Evolutionary conservation across 2,329 filamentous ascomycete species (phyloP).

Genomic region (Ophiostoma angusticollis): DNA sequence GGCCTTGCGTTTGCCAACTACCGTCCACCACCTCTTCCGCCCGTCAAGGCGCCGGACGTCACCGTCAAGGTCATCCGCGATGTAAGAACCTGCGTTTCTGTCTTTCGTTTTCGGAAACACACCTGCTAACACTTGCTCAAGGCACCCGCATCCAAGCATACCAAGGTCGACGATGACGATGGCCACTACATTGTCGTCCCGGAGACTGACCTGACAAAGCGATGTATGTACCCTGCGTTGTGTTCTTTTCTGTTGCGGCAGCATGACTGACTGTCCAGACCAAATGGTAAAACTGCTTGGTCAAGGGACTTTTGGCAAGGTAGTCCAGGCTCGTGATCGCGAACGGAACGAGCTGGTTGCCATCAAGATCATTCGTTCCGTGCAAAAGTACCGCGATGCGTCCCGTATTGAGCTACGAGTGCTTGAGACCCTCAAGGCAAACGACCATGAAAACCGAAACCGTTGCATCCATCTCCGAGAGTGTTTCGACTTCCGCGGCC

Average conservation of each 20-base stretch:
- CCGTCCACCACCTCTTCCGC: constrained; percentile 73
- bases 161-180: constrained; percentile 89
- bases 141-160: constrained; percentile 27
- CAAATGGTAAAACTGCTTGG: constrained; percentile 80
- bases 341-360: constrained; percentile 68
- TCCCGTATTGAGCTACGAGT: constrained; percentile 90
- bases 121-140: constrained; percentile 12
- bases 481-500: constrained; percentile 92
- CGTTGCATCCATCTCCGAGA: constrained; percentile 93
- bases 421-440: constrained; percentile 78
- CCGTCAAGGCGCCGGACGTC: constrained; percentile 79
- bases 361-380: constrained; percentile 95
- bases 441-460: constrained; percentile 85
- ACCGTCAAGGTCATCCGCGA: constrained; percentile 48
- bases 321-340: constrained; percentile 81
- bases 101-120: neutral
- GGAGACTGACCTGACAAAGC: constrained; percentile 71
- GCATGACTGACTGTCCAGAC: constrained; percentile 43
- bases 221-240: constrained; percentile 52
- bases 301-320: constrained; percentile 96
- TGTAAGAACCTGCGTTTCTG: no score
- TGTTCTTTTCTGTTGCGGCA: neutral
- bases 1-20: constrained; percentile 67
- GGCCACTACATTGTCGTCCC: constrained; percentile 92
- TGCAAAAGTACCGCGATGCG: constrained; percentile 95